A percentile compares a stretch with the other conserved stretches of the same genome.
Conservation (phyloP, 2,329 filamentous ascomycete genomes). For the Sarocladium brachiariae region DNA sequence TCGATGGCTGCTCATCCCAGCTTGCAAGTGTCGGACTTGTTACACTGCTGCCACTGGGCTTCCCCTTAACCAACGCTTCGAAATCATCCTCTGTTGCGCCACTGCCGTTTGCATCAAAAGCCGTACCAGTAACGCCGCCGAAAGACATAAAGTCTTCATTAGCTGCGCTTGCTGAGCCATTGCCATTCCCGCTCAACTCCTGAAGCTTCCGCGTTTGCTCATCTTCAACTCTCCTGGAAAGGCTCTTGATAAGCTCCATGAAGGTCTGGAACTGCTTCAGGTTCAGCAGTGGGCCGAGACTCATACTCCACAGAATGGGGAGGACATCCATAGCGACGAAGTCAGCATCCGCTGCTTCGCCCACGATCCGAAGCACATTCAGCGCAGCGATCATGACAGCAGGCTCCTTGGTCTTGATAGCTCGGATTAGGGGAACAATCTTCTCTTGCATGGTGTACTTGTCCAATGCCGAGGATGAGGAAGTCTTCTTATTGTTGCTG, state of each 20-base stretch:
- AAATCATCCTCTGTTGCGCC: conserved; percentile 67
- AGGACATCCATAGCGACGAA: conserved; percentile 89
- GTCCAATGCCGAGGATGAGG: conserved; percentile 74
- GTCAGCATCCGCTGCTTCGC: conserved; percentile 74
- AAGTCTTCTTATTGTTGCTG: conserved; percentile 51
- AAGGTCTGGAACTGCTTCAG: conserved; percentile 82
- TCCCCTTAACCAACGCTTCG: conserved; percentile 79
- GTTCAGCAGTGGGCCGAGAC: conserved; percentile 80
- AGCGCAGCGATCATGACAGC: conserved; percentile 94
- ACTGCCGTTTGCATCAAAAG: conserved; percentile 41
- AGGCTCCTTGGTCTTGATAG: conserved; percentile 95
- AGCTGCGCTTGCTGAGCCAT: conserved; percentile 37
- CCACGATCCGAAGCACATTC: conserved; percentile 77
- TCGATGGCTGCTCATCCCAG: conserved; percentile 36
- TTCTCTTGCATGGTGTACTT: conserved; percentile 99
- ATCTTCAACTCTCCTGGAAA: conserved; percentile 75
- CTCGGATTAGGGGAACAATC: conserved; percentile 81
- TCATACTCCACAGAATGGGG: conserved; percentile 87
- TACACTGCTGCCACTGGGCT: conserved; percentile 26
- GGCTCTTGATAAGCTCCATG: conserved; percentile 77
- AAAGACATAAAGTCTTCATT: conserved; percentile 66
- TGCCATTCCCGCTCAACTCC: conserved; percentile 62
- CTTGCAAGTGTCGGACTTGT: conserved; percentile 34
- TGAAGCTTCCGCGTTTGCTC: conserved; percentile 86
- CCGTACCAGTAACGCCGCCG: conserved; percentile 56